Percentiles rank a stretch among this genome's conserved stretches.
These are phyloP conservation scores for Globisporangium irregulare DNA, from an alignment of 352 stramenopile species.

Conservation along the genomic window DNA sequence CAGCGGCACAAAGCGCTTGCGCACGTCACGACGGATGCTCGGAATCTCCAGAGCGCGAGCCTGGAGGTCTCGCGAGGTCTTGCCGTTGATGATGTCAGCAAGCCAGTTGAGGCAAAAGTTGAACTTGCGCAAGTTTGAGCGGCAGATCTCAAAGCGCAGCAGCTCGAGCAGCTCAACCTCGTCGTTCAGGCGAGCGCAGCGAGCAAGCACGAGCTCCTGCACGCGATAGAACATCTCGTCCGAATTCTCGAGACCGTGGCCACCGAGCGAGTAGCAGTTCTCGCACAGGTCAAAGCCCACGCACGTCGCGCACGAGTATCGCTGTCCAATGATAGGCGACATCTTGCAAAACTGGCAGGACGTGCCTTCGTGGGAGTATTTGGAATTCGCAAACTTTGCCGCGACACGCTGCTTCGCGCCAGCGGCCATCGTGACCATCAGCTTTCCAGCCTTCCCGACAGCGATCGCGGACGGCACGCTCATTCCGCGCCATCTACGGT, in stretches of 20 bases:
- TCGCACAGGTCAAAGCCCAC: slow-evolving; percentile 83
- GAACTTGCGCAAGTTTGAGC: slow-evolving; percentile 84
- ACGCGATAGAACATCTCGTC: slow-evolving; percentile 84
- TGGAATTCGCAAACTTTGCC: slow-evolving; percentile 62
- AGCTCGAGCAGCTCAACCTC: slow-evolving; percentile 77
- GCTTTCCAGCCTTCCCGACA: slow-evolving; percentile 43
- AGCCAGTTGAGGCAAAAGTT: slow-evolving; percentile 84
- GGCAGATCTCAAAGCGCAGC: slow-evolving; percentile 84
- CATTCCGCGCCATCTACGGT: slow-evolving; percentile 54
- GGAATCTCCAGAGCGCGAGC: slow-evolving; percentile 77
- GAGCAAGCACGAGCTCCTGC: slow-evolving; percentile 69
- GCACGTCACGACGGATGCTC: slow-evolving; percentile 69
- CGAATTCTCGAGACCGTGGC: slow-evolving; percentile 80
- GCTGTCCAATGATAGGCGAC: slow-evolving; percentile 68
- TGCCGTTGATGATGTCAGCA: slow-evolving; percentile 78
- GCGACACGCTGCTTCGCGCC: slow-evolving; percentile 67
- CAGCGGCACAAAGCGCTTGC: slow-evolving; percentile 79
- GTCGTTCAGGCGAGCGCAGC: slow-evolving; percentile 54
- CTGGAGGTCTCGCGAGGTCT: slow-evolving; percentile 68
- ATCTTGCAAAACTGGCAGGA: slow-evolving; percentile 82
- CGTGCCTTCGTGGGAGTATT: slow-evolving; percentile 71
- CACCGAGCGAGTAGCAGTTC: slow-evolving; percentile 79
- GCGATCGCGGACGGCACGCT: slow-evolving; percentile 27
- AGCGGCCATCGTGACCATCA: slow-evolving; percentile 69
- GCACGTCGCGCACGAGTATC: slow-evolving; percentile 72